phyloP scores from a whole-genome alignment of 768 basidiomycete species.

The Lentinula detonsa region DNA sequence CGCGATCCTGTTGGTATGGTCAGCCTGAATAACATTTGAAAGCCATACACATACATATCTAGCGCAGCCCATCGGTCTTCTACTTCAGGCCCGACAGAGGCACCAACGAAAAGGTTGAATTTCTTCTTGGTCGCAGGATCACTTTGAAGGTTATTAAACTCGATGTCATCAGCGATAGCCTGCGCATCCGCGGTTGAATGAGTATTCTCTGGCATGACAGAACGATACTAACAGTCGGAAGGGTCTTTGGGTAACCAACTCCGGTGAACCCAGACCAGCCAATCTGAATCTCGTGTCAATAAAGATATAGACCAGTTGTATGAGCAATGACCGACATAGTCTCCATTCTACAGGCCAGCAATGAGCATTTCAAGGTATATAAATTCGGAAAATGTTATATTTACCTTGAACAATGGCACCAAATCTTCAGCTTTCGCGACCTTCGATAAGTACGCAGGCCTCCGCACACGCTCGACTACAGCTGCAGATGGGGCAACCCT shows the following conservation, averaged over 20 bases:
- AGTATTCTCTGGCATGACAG: not conserved
- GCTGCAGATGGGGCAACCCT: conserved; percentile 22
- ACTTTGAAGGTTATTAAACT: conserved; percentile 37
- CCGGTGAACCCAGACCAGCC: conserved; percentile 48
- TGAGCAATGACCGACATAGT: conserved; percentile 30
- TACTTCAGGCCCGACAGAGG: conserved; percentile 41
- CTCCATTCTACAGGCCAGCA: conserved; percentile 27
- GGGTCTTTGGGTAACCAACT: conserved; percentile 42
- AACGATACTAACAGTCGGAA: conserved; percentile 30
- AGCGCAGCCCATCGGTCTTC: conserved; percentile 42
- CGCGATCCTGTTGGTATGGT: conserved; percentile 22
- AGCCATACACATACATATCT: conserved; percentile 30
- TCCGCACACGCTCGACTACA: conserved; percentile 35
- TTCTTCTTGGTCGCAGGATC: conserved; percentile 35
- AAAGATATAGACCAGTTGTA: not conserved
- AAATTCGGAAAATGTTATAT: not conserved
- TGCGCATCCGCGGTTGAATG: conserved; percentile 5
- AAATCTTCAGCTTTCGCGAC: conserved; percentile 31
- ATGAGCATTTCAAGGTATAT: not conserved
- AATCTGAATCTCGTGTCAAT: conserved; percentile 24
- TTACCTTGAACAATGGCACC: conserved; percentile 35
- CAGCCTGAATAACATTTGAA: not conserved
- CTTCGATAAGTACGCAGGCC: conserved; percentile 30
- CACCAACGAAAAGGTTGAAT: conserved; percentile 44
- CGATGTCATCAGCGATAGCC: conserved; percentile 42